A percentile compares a stretch with the other conserved stretches of the same genome.
Evolutionary conservation across 306 rosid genomes (phyloP).

Genomic region (Boehmeria nivea): DNA sequence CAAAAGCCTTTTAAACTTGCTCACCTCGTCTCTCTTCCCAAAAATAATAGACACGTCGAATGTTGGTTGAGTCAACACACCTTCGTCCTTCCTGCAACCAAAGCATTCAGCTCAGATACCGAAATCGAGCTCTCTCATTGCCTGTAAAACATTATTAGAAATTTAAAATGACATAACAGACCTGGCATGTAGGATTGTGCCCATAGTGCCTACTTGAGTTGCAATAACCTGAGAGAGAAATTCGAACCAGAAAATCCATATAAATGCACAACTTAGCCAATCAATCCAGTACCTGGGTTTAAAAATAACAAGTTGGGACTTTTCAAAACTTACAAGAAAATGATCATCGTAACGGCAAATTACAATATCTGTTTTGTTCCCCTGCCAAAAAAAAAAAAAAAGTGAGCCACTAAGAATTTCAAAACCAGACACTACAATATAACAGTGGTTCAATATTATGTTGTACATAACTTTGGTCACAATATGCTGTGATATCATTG

Average conservation of each 20-base stretch:
- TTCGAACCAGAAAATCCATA: conserved; percentile 15
- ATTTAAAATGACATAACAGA: conserved; percentile 18
- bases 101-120: not conserved
- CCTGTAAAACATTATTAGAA: not conserved
- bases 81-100: conserved; percentile 77
- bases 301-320: not conserved
- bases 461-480: too few relatives aligned
- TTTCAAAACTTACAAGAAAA: conserved; percentile 51
- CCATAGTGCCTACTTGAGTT: conserved; percentile 87
- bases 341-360: conserved; percentile 69
- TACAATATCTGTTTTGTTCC: conserved; percentile 68
- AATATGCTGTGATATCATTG: not conserved
- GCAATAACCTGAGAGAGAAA: conserved; percentile 57
- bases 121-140: not conserved
- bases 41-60: conserved; percentile 82
- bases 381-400: conserved; percentile 33
- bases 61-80: conserved; percentile 65
- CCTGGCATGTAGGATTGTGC: conserved; percentile 88
- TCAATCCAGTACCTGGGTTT: conserved; percentile 5
- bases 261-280: not conserved
- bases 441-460: not conserved
- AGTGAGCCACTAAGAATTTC: not conserved
- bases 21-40: conserved; percentile 94
- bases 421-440: not conserved
- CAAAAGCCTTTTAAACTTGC: conserved; percentile 1